These are phyloP conservation scores for Marasmius oreades DNA, from an alignment of 1,284 basidiomycete species.

Conservation along the genomic window DNA sequence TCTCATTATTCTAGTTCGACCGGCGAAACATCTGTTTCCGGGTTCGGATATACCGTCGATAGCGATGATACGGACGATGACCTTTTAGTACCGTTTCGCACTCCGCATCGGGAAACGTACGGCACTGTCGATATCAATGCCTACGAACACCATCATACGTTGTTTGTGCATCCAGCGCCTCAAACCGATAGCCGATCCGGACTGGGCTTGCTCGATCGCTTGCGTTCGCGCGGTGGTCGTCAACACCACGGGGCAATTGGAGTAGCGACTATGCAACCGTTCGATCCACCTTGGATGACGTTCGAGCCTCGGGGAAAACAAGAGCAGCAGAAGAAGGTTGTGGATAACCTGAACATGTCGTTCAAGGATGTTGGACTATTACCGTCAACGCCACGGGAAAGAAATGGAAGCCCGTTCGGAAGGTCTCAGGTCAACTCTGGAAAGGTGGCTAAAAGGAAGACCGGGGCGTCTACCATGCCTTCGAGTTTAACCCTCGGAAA, in stretches of 20 bases:
- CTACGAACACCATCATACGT: constrained; percentile 46
- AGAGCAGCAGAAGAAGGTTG: constrained; percentile 63
- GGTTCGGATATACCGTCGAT: constrained; percentile 23
- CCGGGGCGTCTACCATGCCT: constrained; percentile 13
- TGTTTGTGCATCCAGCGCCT: constrained; percentile 7
- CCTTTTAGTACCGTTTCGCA: constrained; percentile 41
- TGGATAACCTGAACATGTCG: constrained; percentile 66
- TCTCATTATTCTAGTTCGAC: constrained; percentile 18
- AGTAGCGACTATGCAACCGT: constrained; percentile 21
- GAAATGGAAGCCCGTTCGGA: neutral
- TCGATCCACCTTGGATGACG: constrained; percentile 66
- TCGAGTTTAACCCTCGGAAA: constrained; percentile 26
- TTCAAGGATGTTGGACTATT: constrained; percentile 75
- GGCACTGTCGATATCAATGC: constrained; percentile 60
- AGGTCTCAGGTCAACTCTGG: constrained; percentile 14
- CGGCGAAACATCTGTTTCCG: constrained; percentile 7
- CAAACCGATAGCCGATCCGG: neutral
- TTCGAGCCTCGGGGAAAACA: constrained; percentile 59
- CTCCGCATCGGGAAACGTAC: constrained; percentile 72
- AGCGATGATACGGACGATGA: constrained; percentile 33
- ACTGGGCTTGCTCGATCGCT: neutral
- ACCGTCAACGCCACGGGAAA: constrained; percentile 45
- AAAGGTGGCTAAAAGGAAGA: constrained; percentile 26
- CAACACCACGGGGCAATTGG: constrained; percentile 1
- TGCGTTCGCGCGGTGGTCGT: constrained; percentile 2